Percentiles rank a stretch among this genome's conserved stretches.
These are phyloP conservation scores for Penicillium sp. DNA, from an alignment of 2,329 filamentous ascomycete genomes.

Conservation along the genomic window DNA sequence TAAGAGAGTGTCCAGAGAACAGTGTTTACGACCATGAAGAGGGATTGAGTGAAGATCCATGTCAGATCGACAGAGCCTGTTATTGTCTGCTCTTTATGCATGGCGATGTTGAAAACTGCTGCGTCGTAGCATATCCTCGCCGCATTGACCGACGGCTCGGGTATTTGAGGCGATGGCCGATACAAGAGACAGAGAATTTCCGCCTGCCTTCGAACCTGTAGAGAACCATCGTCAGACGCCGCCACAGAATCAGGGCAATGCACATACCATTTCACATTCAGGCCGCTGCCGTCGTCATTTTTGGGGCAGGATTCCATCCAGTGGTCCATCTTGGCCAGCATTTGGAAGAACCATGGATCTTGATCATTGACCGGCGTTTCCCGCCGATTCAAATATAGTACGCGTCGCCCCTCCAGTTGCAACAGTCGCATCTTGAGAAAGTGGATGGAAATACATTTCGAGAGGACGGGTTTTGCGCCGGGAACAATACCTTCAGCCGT, in stretches of 20 bases:
- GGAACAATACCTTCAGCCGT: slow-evolving; percentile 67
- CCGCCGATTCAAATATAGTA: slow-evolving; percentile 78
- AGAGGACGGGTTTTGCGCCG: slow-evolving; percentile 64
- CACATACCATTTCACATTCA: slow-evolving; percentile 75
- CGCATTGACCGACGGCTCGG: slow-evolving; percentile 72
- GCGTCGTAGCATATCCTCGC: slow-evolving; percentile 79
- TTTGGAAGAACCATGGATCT: slow-evolving; percentile 80
- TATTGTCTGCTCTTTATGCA: slow-evolving; percentile 74
- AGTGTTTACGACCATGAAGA: slow-evolving; percentile 89
- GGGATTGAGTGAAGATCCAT: slow-evolving; percentile 83
- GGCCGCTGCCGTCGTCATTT: slow-evolving; percentile 60
- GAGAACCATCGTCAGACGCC: slow-evolving; percentile 7
- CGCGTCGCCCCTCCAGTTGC: slow-evolving; percentile 80
- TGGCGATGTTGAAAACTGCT: slow-evolving; percentile 71
- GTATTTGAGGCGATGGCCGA: slow-evolving; percentile 85
- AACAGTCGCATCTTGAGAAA: slow-evolving; percentile 86
- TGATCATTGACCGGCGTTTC: slow-evolving; percentile 69
- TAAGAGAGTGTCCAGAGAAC: slow-evolving; percentile 90
- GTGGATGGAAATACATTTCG: slow-evolving; percentile 85
- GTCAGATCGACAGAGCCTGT: slow-evolving; percentile 75
- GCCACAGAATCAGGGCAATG: neutral
- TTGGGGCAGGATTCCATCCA: slow-evolving; percentile 76
- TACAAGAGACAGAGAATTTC: slow-evolving; percentile 88
- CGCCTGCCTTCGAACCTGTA: slow-evolving; percentile 61
- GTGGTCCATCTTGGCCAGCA: slow-evolving; percentile 69